A percentile compares a stretch with the other conserved stretches of the same genome.
These are phyloP conservation scores for Poronia punctata DNA, from an alignment of 495 filamentous ascomycete genomes.

Conservation along the genomic window DNA sequence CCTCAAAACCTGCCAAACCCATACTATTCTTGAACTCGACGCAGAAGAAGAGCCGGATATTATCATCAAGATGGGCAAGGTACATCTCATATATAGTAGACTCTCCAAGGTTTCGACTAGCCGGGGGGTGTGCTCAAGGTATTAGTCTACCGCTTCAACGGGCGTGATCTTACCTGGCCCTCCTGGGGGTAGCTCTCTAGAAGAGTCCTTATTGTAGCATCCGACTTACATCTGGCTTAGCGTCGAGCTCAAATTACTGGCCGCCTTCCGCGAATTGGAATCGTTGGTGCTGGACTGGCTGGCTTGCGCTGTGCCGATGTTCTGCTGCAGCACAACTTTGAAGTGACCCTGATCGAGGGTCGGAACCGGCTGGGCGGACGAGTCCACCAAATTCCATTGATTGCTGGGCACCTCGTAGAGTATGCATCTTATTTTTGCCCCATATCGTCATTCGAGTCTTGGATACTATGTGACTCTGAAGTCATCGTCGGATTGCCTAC, in stretches of 20 bases:
- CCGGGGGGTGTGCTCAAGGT: conserved; percentile 25
- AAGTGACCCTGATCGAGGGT: conserved; percentile 81
- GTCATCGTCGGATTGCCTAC: too few relatives aligned
- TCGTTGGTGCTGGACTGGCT: conserved; percentile 84
- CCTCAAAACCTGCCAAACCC: conserved; percentile 28
- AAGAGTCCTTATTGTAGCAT: conserved; percentile 18
- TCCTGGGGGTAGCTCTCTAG: conserved; percentile 28
- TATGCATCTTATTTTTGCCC: conserved; percentile 3
- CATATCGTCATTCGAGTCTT: neutral
- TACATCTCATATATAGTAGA: conserved; percentile 20
- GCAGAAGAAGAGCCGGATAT: conserved; percentile 15
- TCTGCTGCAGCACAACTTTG: conserved; percentile 66
- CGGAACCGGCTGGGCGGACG: conserved; percentile 78
- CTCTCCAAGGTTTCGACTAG: conserved; percentile 26
- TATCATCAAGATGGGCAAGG: conserved; percentile 22
- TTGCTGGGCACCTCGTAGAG: conserved; percentile 40
- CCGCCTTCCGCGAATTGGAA: conserved; percentile 47
- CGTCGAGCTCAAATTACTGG: conserved; percentile 25
- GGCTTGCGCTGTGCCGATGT: conserved; percentile 82
- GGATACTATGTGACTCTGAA: neutral
- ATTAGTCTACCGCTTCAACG: conserved; percentile 18
- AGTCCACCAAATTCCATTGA: conserved; percentile 48
- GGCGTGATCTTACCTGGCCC: conserved; percentile 23
- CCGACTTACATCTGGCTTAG: conserved; percentile 29
- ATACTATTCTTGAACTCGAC: conserved; percentile 26